Base-by-base conservation (phyloP, 352 stramenopile genomes). In the Pythium phragmitis region DNA sequence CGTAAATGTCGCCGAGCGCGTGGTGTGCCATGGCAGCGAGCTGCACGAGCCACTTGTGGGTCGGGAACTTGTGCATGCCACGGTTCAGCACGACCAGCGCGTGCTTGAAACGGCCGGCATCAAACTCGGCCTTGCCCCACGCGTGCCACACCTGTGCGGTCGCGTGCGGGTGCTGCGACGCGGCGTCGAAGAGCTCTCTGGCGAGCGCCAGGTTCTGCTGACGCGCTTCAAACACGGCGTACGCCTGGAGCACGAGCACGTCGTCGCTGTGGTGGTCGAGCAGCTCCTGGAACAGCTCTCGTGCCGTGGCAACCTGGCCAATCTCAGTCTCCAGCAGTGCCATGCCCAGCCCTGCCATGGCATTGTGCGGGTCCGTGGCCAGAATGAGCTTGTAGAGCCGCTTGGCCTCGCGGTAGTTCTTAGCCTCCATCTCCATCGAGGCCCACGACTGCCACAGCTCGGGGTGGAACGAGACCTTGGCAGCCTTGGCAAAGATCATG, bases 371-470 rank as follows among this genome's bases (percentile, higher is more conserved):
- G 59, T 94, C 85, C 3, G 87, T 93, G 3, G 87, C 87, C 12
- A 96, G 65, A 65, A 96, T 88, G 16, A 94, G 79, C 17, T 84
- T 90, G 69, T 82, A 96, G 26, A 96, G 77, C 1, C 87, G 83
- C 57, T 87, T 88, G 19, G 87, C 83, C 54, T 96, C 87, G 47
- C 68, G 73, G 63, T 85, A 69, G 63, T 94, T 94, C 53, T 84
- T 80, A 21, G 76, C 55, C 39, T 94, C 85, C 60, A 89, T 66
- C 69, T 96, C 87, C 85, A 96, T 94, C 16, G 82, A 88, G 6
- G 74, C 87, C 87, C 87, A 96, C 30, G 87, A 96, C 63, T 88
- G 87, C 82, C 82, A 96, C 6, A 96, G 56, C 59, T 91, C 79
- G 7, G 54, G 37, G 61, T 91, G 68, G 65, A 92, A 96, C 43